Percentiles rank a stretch among this genome's conserved stretches.
Conservation (phyloP, 1,139 yeast genomes). For the Diutina mesorugosa region DNA sequence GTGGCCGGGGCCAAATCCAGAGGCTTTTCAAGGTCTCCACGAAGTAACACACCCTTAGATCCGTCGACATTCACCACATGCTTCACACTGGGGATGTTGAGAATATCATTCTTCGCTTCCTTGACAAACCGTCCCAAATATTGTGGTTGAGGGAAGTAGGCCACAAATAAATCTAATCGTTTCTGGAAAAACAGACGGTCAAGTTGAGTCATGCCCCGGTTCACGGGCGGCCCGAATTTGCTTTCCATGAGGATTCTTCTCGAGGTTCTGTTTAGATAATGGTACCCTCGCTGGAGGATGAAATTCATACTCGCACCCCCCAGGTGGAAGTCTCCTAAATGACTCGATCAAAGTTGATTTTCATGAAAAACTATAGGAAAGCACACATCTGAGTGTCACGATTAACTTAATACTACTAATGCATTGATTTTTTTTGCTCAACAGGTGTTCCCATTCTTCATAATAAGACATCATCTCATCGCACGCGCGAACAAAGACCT, state of each 20-base stretch:
- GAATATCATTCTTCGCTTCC: slow-evolving; percentile 37
- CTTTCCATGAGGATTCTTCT: slow-evolving; percentile 13
- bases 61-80: slow-evolving; percentile 44
- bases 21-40: slow-evolving; percentile 28
- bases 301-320: not conserved
- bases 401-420: not conserved
- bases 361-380: no score
- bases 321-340: not conserved
- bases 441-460: not conserved
- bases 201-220: slow-evolving; percentile 49
- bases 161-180: slow-evolving; percentile 48
- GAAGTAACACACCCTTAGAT: slow-evolving; percentile 51
- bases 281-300: slow-evolving; percentile 3
- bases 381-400: not conserved
- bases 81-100: slow-evolving; percentile 51
- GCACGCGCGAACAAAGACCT: not conserved
- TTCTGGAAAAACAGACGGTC: slow-evolving; percentile 53
- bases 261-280: slow-evolving; percentile 9
- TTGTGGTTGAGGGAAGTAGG: slow-evolving; percentile 57
- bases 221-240: slow-evolving; percentile 48
- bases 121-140: slow-evolving; percentile 44
- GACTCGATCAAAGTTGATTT: not conserved
- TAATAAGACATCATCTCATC: not conserved
- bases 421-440: not conserved
- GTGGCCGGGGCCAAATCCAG: slow-evolving; percentile 31